Evolutionary conservation across 306 rosid genomes (phyloP).

Genomic region (Corylus avellana): DNA sequence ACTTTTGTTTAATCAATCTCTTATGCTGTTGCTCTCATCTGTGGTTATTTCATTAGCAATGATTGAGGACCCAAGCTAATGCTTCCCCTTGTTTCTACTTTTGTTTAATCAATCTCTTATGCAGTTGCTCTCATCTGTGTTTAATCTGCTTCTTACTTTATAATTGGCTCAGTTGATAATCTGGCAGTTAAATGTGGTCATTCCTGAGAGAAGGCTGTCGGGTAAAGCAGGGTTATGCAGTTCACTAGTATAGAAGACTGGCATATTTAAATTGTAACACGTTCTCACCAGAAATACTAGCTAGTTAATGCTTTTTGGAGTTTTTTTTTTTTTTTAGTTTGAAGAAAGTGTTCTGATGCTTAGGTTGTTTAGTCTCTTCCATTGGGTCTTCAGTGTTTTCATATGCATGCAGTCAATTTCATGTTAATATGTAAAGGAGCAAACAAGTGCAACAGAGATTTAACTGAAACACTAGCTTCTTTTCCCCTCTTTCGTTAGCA

Average conservation of each 20-base stretch:
- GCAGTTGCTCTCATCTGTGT: background rate
- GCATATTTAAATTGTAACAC: background rate
- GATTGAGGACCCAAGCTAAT: conserved; percentile 10
- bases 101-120: background rate
- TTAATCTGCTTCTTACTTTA: conserved; percentile 7
- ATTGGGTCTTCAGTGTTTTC: background rate
- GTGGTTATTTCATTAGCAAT: background rate
- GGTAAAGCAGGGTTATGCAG: background rate
- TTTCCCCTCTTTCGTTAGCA: background rate
- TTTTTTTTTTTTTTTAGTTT: too few relatives aligned
- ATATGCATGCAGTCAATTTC: background rate
- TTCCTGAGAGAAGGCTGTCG: background rate
- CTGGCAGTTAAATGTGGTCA: conserved; percentile 18
- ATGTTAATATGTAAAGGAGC: background rate
- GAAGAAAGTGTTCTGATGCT: background rate
- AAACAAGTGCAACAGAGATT: background rate
- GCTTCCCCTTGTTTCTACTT: background rate
- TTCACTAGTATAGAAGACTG: background rate
- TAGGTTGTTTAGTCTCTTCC: background rate
- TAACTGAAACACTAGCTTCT: background rate
- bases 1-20: background rate
- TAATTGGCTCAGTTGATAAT: background rate
- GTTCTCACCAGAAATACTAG: background rate
- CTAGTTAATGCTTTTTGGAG: too few relatives aligned
- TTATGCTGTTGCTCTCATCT: background rate